These are phyloP conservation scores for Pelargonium australe DNA, from an alignment of 441 rosid genomes.

Conservation along the genomic window DNA sequence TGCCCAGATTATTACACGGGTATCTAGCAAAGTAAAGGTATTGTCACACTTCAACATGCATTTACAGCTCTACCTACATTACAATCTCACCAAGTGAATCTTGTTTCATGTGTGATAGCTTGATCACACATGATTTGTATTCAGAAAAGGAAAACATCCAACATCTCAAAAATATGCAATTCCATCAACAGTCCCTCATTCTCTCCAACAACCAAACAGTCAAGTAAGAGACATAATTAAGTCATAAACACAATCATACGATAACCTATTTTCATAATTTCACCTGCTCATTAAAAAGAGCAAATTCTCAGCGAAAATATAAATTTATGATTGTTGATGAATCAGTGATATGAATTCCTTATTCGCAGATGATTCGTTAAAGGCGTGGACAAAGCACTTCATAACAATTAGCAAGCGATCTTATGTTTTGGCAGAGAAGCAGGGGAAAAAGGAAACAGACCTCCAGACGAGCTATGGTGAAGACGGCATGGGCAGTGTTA, in stretches of 20 bases:
- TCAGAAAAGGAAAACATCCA: background rate
- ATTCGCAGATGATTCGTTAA: background rate
- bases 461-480: conserved; percentile 71
- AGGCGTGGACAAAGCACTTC: background rate
- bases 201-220: background rate
- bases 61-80: conserved; percentile 1
- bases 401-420: background rate
- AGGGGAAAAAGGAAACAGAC: conserved; percentile 25
- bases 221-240: conserved; percentile 2
- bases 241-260: background rate
- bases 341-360: background rate
- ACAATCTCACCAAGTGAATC: background rate
- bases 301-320: background rate
- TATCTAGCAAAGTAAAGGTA: background rate
- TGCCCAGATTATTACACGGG: background rate
- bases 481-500: conserved; percentile 71
- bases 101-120: background rate
- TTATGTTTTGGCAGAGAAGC: background rate
- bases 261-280: background rate
- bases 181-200: background rate
- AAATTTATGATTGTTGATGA: background rate
- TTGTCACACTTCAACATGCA: background rate
- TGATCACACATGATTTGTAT: too few relatives aligned
- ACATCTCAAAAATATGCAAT: background rate
- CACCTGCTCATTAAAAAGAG: background rate